Evolutionary conservation across 169 alveolate species (phyloP).

Genomic region (Eimeria brunetti): DNA sequence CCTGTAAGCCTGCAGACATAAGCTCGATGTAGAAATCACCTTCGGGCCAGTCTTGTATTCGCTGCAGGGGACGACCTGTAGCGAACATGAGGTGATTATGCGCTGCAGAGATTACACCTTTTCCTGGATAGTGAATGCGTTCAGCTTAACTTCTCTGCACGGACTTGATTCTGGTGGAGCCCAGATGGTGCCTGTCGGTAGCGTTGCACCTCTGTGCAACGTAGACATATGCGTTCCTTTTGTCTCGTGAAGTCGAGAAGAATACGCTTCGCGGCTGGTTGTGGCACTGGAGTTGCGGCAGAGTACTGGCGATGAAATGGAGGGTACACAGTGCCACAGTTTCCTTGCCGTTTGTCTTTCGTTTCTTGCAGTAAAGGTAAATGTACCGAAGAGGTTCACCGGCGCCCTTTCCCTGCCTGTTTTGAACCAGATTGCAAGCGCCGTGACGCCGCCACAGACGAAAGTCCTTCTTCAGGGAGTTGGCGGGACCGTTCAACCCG

Average conservation of each 20-base stretch:
- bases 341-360: neutral
- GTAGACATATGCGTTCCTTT: neutral
- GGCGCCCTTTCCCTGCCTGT: slow-evolving; percentile 42
- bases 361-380: slow-evolving; percentile 41
- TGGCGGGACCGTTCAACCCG: slow-evolving; percentile 77
- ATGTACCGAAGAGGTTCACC: slow-evolving; percentile 43
- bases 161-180: neutral
- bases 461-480: slow-evolving; percentile 72
- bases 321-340: neutral
- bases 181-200: neutral
- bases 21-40: neutral
- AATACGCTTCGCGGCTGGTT: neutral
- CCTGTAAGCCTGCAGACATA: slow-evolving; percentile 33
- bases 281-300: neutral
- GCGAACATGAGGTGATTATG: neutral
- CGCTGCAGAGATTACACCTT: neutral
- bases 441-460: slow-evolving; percentile 14
- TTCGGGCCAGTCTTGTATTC: neutral
- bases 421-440: slow-evolving; percentile 16
- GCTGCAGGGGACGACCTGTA: neutral
- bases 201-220: neutral
- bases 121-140: neutral
- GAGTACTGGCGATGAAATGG: neutral
- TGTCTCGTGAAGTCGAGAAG: neutral
- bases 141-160: neutral